Evolutionary conservation across 1,284 basidiomycete species (phyloP).

Genomic region (Tilletia caries): DNA sequence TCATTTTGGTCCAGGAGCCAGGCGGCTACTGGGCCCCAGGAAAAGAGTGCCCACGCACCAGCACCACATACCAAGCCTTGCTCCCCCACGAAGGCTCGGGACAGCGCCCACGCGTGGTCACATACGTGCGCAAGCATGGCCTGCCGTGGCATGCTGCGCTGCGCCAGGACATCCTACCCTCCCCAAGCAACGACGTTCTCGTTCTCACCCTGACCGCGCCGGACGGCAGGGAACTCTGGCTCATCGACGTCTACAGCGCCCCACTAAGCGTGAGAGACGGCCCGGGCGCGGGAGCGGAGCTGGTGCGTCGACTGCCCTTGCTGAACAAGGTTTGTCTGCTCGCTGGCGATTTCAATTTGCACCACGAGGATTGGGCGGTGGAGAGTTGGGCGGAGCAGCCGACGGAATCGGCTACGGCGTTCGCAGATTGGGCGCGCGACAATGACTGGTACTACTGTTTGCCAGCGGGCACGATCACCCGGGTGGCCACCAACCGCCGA

Average conservation of each 20-base stretch:
- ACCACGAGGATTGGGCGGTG: too few relatives aligned
- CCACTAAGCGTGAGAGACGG: background rate
- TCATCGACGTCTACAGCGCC: background rate
- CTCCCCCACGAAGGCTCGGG: background rate
- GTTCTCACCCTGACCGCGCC: background rate
- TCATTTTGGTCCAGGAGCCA: background rate
- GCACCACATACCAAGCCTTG: background rate
- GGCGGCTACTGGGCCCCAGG: background rate
- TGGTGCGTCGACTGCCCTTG: background rate
- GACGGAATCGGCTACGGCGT: background rate
- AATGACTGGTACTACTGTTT: background rate
- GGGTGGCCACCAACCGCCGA: background rate
- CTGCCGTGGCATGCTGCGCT: background rate
- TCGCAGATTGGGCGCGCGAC: background rate
- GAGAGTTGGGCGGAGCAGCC: too few relatives aligned
- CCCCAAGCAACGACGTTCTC: background rate
- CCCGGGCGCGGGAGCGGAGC: background rate
- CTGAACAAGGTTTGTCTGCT: background rate
- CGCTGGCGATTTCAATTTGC: background rate
- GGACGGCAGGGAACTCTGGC: background rate
- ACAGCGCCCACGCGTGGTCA: background rate
- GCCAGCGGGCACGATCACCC: background rate
- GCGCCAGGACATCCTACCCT: background rate
- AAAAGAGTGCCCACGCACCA: background rate
- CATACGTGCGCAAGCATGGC: background rate